Base-by-base conservation (phyloP, 2,329 filamentous ascomycete genomes). In the Scedosporium dehoogii region DNA sequence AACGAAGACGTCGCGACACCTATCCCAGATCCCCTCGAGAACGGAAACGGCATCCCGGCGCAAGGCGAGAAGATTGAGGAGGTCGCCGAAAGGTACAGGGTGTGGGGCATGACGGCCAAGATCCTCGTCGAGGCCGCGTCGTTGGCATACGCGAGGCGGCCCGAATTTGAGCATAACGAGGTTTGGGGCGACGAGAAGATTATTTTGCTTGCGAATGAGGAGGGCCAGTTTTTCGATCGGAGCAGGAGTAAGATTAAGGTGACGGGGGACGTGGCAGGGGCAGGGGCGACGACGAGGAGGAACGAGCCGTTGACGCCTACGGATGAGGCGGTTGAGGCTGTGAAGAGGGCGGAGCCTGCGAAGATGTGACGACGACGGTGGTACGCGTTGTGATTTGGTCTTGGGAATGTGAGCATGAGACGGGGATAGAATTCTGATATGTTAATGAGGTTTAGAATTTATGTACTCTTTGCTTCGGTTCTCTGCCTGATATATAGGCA, bases 51-150 rank as follows among this genome's bases (percentile, higher is more conserved):
- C 57, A 63, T 63, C 57, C 75, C 76, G 60, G 72, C 75, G 44
- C 69, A 78, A 60, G 74, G 73, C 3, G 75, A 77, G 64, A 69
- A 73, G 64, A 68, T 81, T 16, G 77, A 83, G 63, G 14, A 48
- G 16, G 77, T 81, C 65, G 78, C 76, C 56, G 70, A 77, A 65
- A 79, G 89, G 44, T 96, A 94, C 75, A 86, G 89, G 67, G 92
- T 97, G 4, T 97, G 92, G 83, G 93, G 93, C 16, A 93, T 97
- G 91, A 97, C 93, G 61, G 93, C 91, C 2, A 80, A 91, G 60
- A 93, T 97, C 62, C 73, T 97, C 62, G 90, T 97, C 4, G 93
- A 97, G 75, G 88, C 89, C 4, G 92, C 93, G 41, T 81, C 90
- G 65, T 81, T 96, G 18, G 93, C 92, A 21, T 97, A 94, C 72